Conservation (phyloP, 176 grass and related monocot species). For the Calamus simplicifolius region DNA sequence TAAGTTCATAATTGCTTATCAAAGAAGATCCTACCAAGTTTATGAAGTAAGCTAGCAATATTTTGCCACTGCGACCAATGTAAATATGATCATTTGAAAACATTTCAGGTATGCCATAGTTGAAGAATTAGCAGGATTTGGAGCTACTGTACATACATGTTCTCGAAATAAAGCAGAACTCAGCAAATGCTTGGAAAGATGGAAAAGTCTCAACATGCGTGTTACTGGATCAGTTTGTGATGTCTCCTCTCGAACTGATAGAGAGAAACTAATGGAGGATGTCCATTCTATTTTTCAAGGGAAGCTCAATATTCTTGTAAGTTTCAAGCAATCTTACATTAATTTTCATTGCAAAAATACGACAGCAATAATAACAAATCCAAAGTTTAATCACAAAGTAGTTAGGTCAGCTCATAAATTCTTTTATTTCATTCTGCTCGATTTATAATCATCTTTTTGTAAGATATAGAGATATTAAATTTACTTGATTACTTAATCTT, state of each 20-base stretch:
- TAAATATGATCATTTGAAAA: too few relatives aligned
- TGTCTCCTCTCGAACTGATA: constrained; percentile 24
- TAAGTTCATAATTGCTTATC: too few relatives aligned
- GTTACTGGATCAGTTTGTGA: constrained; percentile 33
- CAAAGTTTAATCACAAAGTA: background rate
- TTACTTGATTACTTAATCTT: too few relatives aligned
- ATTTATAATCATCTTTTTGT: too few relatives aligned
- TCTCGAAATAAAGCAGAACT: constrained; percentile 23
- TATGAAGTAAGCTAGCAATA: too few relatives aligned
- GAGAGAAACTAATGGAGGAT: constrained; percentile 18
- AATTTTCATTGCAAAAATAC: background rate
- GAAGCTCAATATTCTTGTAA: constrained; percentile 38
- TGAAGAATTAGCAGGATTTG: constrained; percentile 28
- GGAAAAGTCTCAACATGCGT: constrained; percentile 1
- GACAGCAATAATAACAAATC: too few relatives aligned
- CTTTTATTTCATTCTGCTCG: too few relatives aligned
- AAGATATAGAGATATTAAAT: too few relatives aligned
- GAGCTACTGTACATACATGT: constrained; percentile 37
- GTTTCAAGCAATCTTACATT: background rate
- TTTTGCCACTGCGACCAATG: too few relatives aligned
- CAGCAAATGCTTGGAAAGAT: constrained; percentile 17
- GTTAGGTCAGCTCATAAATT: too few relatives aligned
- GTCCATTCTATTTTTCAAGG: constrained; percentile 19
- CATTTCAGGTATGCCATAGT: constrained; percentile 27
- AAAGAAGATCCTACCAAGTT: too few relatives aligned